Evolutionary conservation across 441 rosid species (phyloP), one percentile per base, ranked within the genome.

Genomic region (Erodium chrysanthum): DNA sequence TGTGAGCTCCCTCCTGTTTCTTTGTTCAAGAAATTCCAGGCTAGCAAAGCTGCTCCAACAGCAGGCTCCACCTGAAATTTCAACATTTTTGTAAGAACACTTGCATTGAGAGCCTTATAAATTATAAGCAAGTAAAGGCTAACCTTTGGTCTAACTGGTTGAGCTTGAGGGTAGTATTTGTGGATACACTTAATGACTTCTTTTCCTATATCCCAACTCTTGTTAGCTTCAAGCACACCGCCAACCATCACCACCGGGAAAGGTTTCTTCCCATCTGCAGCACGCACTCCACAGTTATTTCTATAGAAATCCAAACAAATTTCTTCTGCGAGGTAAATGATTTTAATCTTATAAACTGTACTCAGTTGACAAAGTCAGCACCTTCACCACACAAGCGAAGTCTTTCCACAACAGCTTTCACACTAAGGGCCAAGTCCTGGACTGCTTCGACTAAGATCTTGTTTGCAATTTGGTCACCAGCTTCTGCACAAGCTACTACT

Each of bases 401-500:
- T 73, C 86, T 83, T 66, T 73, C 83, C 71, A 86, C 88, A 72
- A 88, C 89, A 65, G 91, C 94, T 77, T 88, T 88, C 44, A 88
- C 94, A 77, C 88, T 88, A 66, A 78, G 75, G 66, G 89, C 87
- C 79, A 88, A 75, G 82, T 88, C 94, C 69, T 82, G 79, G 56
- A 82, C 91, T 5, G 88, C 79, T 65, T 83, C 84, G 56, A 73
- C 80, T 75, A 88, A 78, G 70, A 86, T 88, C 27, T 74, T 77
- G 72, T 81, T 82, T 5, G 94, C 88, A 18, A 86, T 86, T 69
- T 76, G 80, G 73, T 88, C 94, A 42, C 91, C 87, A 65, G 84
- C 84, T 78, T 84, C 94, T 18, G 94, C 94, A 79, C 91, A 86
- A 25, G 85, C 79, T 64, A 88, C 89, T 23, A 88, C 85, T 11